Percentiles rank a stretch among this genome's conserved stretches.
phyloP scores from a whole-genome alignment of 768 basidiomycete species.

The Suillus clintonianus region DNA sequence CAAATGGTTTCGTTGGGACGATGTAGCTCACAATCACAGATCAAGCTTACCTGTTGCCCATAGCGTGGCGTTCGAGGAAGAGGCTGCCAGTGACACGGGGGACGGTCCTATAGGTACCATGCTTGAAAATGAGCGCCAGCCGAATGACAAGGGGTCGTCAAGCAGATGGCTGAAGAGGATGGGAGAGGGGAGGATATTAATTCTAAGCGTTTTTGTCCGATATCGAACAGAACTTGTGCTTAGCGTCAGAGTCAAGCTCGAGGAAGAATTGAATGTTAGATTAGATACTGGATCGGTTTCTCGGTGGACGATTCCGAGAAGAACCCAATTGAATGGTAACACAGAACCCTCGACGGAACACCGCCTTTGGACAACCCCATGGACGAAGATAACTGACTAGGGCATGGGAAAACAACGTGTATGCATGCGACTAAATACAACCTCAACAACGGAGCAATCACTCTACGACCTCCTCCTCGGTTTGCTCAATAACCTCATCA shows the following conservation, averaged over 20 bases:
- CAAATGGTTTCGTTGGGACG: slow-evolving; percentile 10
- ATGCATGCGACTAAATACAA: neutral
- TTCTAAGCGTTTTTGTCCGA: neutral
- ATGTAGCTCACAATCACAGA: neutral
- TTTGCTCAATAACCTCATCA: slow-evolving; percentile 91
- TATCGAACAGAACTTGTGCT: neutral
- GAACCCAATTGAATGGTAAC: neutral
- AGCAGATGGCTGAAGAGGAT: slow-evolving; percentile 4
- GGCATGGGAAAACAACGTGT: neutral
- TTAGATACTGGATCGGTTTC: neutral
- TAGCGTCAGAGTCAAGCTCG: neutral
- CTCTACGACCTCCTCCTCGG: slow-evolving; percentile 76
- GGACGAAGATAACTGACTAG: neutral
- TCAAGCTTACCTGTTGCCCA: slow-evolving; percentile 70
- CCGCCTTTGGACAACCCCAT: neutral
- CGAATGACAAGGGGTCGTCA: slow-evolving; percentile 17
- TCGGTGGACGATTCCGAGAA: neutral
- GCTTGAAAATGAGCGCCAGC: slow-evolving; percentile 16
- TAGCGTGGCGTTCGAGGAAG: slow-evolving; percentile 56
- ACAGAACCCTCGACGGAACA: neutral
- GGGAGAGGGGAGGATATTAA: neutral
- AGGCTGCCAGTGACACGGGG: slow-evolving; percentile 28
- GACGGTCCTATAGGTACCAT: slow-evolving; percentile 33
- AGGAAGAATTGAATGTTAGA: slow-evolving; percentile 1
- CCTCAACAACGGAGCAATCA: slow-evolving; percentile 15